Base-by-base conservation (phyloP, 257 asterid genomes). In the Solanum habrochaites region DNA sequence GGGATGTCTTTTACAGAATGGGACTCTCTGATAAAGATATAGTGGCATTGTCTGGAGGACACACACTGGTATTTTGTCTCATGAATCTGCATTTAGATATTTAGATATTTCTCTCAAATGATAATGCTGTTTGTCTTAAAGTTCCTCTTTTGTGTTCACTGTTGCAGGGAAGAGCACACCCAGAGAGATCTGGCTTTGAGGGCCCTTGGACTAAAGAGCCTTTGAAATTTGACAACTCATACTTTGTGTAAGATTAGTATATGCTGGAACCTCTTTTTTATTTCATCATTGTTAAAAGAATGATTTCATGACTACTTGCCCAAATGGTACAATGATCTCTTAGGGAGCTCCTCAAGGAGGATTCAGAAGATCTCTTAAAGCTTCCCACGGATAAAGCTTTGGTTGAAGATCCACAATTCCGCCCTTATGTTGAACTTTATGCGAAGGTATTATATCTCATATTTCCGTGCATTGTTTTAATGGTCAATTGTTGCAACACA, bases 161-260 rank as follows among this genome's bases (percentile, higher is more conserved):
- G 32, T 31, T 86, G 82, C 87, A 96, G 99, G 99, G 99, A 82
- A 94, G 90, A 88, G 98, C 97, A 71, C 99, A 95, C 78, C 90
- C 49, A 23, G 99, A 95, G 49, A 92, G 99, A 82, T 95, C 99
- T 52, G 98, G 96, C 72, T 97, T 95, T 87, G 97, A 94, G 52
- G 98, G 99, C 82, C 94, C 98, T 49, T 97, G 99, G 99, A 97
- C 99, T 11, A 86, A 52, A 3, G 95, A 95, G 62, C 98, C 98
- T 89, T 93, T 90, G 82, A 94, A 92, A 92, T 97, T 97, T 69
- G 98, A 97, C 92, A 94, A 97, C 86, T 93, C 98, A 21, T 95
- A 94, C 89, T 97, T 93, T 77, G 86, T 87, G 99, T 97, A 93
- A 91, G 96, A 86, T 85, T 73, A 43, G 37, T 35, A 29, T 11